Evolutionary conservation across 306 rosid genomes (phyloP), one percentile per base, ranked within the genome.

Genomic region (Begonia loranthoides): DNA sequence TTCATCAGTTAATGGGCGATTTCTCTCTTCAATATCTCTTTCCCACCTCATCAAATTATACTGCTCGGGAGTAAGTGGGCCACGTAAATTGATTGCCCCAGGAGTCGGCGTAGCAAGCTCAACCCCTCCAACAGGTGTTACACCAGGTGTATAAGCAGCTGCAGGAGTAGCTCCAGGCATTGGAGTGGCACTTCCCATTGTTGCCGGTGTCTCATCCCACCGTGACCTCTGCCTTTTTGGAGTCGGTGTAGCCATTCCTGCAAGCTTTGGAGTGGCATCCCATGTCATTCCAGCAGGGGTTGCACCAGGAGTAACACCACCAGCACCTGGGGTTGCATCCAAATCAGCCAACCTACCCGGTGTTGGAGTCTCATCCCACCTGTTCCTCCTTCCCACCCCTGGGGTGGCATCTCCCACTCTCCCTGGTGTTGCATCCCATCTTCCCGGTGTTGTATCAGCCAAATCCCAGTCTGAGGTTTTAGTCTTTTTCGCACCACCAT

Each of bases 231-330:
- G 92, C 45, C 38, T 69, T 47, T 82, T 78, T 0, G 86, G 92
- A 3, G 92, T 82, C 0, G 92, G 92, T 2, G 92, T 82, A 16
- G 92, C 87, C 49, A 82, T 54, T 36, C 92, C 86, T 0, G 83
- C 55, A 50, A 82, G 80, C 65, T 82, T 82, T 0, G 86, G 92
- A 0, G 92, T 82, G 4, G 86, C 80, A 60, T 82, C 92, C 92
- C 92, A 82, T 21, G 92, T 69, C 92, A 81, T 81, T 41, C 92
- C 86, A 1, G 92, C 74, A 0, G 92, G 92, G 6, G 92, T 82
- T 6, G 92, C 92, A 14, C 92, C 90, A 0, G 89, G 82, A 1
- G 89, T 81, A 5, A 4, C 90, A 3, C 70, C 86, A 10, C 92
- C 92, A 0, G 80, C 66, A 28, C 36, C 47, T 0, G 92, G 92